Conservation (phyloP, 371 early-diverging fungal genomes). For the Smittium mucronatum region DNA sequence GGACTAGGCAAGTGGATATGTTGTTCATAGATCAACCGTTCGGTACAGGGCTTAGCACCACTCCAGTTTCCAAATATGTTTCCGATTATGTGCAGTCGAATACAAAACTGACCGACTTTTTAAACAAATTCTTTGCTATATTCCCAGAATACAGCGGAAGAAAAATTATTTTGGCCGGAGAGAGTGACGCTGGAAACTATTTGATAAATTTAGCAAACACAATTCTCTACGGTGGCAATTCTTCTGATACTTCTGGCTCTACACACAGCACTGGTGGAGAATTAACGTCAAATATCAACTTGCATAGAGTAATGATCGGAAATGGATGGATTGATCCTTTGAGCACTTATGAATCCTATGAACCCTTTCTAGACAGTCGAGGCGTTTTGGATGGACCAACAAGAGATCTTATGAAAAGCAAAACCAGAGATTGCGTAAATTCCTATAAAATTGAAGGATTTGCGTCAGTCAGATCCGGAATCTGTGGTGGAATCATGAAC, state of each 20-base stretch:
- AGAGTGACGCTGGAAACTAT: slow-evolving; percentile 40
- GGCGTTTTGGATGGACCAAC: slow-evolving; percentile 13
- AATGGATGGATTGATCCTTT: slow-evolving; percentile 36
- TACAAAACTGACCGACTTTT: slow-evolving; percentile 24
- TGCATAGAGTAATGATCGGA: slow-evolving; percentile 33
- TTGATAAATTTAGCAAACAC: slow-evolving; percentile 36
- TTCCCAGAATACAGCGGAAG: slow-evolving; percentile 29
- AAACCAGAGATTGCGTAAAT: slow-evolving; percentile 19
- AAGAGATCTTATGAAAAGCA: slow-evolving; percentile 11
- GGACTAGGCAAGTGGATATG: slow-evolving; percentile 32
- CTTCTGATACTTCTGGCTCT: slow-evolving; percentile 1
- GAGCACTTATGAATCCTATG: slow-evolving; percentile 30
- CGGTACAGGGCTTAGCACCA: slow-evolving; percentile 36
- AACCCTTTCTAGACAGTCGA: slow-evolving; percentile 18
- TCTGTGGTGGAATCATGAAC: slow-evolving; percentile 22
- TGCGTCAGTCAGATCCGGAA: slow-evolving; percentile 25
- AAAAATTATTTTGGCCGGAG: slow-evolving; percentile 37
- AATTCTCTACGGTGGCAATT: slow-evolving; percentile 15
- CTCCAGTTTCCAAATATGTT: slow-evolving; percentile 11
- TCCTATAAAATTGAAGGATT: slow-evolving; percentile 20
- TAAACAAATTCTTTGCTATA: slow-evolving; percentile 30
- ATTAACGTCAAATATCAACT: slow-evolving; percentile 3
- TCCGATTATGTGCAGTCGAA: slow-evolving; percentile 21
- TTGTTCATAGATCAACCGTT: slow-evolving; percentile 42
- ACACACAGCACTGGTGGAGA: slow-evolving; percentile 14